A percentile compares a stretch with the other conserved stretches of the same genome.
Evolutionary conservation across 768 basidiomycete species (phyloP).

Genomic region (Russula griseocarnosa): DNA sequence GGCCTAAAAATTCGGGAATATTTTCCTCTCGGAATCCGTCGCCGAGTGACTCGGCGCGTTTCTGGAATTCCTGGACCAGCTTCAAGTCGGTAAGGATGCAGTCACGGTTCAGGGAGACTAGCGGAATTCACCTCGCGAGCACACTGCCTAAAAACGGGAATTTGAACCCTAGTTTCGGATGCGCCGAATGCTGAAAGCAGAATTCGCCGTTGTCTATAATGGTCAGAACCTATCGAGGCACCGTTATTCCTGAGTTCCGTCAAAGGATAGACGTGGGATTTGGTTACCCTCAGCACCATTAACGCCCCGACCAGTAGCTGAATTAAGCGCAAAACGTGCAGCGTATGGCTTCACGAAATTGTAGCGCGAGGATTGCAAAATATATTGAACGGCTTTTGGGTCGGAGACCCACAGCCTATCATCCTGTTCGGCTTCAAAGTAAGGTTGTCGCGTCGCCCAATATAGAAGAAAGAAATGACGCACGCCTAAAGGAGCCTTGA

Average conservation of each 20-base stretch:
- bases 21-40: conserved; percentile 13
- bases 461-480: background rate
- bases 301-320: conserved; percentile 19
- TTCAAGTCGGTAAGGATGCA: background rate
- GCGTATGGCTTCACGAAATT: conserved; percentile 24
- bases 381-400: conserved; percentile 24
- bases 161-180: conserved; percentile 14
- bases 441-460: background rate
- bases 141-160: conserved; percentile 21
- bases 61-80: conserved; percentile 14
- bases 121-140: conserved; percentile 16
- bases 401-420: conserved; percentile 22
- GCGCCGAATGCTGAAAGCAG: conserved; percentile 19
- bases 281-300: conserved; percentile 23
- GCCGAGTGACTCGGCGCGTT: background rate
- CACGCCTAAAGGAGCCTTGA: conserved; percentile 23
- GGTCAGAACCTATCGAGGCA: conserved; percentile 14
- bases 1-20: conserved; percentile 15
- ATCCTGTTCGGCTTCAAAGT: conserved; percentile 3
- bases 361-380: conserved; percentile 25
- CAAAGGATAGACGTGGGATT: background rate
- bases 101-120: background rate
- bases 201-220: conserved; percentile 19
- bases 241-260: background rate
- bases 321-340: conserved; percentile 22